A percentile compares a stretch with the other conserved stretches of the same genome.
Conservation (phyloP, 345 rosid genomes). For the Fremontodendron californicum region DNA sequence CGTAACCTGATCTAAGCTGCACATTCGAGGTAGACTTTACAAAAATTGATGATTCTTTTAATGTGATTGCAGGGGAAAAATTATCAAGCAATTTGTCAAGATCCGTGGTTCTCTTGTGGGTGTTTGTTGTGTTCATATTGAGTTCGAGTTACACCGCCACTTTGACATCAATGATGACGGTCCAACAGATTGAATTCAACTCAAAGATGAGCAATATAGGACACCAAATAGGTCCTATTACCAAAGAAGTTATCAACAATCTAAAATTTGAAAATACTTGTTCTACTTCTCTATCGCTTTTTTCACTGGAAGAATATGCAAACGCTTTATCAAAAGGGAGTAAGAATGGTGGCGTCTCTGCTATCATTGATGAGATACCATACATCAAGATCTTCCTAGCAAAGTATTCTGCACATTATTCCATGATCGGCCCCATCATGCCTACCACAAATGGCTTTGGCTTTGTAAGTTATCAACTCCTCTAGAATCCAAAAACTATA, state of each 20-base stretch:
- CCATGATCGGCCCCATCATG: constrained; percentile 19
- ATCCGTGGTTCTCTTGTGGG: constrained; percentile 37
- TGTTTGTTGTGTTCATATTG: constrained; percentile 38
- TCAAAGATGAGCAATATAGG: constrained; percentile 16
- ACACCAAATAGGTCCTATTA: background rate
- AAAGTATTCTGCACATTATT: constrained; percentile 13
- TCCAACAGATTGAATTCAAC: constrained; percentile 24
- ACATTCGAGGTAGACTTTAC: too few relatives aligned
- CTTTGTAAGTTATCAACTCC: constrained; percentile 29
- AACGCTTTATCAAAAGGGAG: constrained; percentile 21
- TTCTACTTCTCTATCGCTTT: background rate
- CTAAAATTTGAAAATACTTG: background rate
- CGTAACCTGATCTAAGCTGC: too few relatives aligned
- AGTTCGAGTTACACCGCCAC: constrained; percentile 42
- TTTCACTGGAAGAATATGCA: constrained; percentile 6
- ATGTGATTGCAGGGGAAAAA: constrained; percentile 24
- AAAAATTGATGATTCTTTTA: background rate
- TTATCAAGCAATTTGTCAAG: constrained; percentile 36
- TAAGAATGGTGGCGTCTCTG: constrained; percentile 25
- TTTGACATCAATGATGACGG: constrained; percentile 39
- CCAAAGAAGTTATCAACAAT: background rate
- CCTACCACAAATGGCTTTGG: constrained; percentile 38
- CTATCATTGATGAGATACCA: constrained; percentile 32
- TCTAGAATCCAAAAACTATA: too few relatives aligned
- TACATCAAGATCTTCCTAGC: constrained; percentile 26